Conservation (phyloP, 257 asterid genomes). For the Penstemon eatonii region DNA sequence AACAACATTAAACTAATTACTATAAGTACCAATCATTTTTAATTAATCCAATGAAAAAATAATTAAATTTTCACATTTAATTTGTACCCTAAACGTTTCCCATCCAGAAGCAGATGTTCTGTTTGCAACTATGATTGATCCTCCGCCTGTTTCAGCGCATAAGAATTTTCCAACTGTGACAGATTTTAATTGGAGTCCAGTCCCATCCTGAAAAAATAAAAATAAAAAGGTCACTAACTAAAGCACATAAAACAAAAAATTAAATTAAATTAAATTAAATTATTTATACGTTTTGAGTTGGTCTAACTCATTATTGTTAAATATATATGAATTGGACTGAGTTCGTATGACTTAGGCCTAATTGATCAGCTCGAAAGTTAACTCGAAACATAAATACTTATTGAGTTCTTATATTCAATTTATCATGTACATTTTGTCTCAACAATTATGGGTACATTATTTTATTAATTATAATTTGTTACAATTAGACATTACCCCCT, state of each 20-base stretch:
- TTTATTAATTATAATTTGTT: too few relatives aligned
- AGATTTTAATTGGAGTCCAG: constrained; percentile 58
- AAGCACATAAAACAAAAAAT: background rate
- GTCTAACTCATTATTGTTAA: too few relatives aligned
- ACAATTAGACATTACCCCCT: too few relatives aligned
- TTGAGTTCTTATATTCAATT: too few relatives aligned
- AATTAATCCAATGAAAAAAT: background rate
- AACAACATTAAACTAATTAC: background rate
- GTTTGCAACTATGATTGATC: constrained; percentile 60
- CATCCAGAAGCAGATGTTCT: constrained; percentile 66
- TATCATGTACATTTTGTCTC: too few relatives aligned
- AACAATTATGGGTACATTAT: too few relatives aligned
- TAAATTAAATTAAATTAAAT: too few relatives aligned
- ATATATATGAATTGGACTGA: too few relatives aligned
- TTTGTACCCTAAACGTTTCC: constrained; percentile 67
- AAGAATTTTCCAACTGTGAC: constrained; percentile 55
- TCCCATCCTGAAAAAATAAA: constrained; percentile 57
- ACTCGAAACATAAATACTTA: too few relatives aligned
- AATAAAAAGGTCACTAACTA: too few relatives aligned
- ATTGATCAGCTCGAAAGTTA: too few relatives aligned
- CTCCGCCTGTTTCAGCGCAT: constrained; percentile 78
- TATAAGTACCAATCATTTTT: background rate
- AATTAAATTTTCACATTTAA: background rate
- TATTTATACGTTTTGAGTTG: background rate
- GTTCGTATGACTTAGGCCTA: too few relatives aligned